Evolutionary conservation across 768 basidiomycete species (phyloP), one percentile per base, ranked within the genome.

Genomic region (Lentinus tigrinus): DNA sequence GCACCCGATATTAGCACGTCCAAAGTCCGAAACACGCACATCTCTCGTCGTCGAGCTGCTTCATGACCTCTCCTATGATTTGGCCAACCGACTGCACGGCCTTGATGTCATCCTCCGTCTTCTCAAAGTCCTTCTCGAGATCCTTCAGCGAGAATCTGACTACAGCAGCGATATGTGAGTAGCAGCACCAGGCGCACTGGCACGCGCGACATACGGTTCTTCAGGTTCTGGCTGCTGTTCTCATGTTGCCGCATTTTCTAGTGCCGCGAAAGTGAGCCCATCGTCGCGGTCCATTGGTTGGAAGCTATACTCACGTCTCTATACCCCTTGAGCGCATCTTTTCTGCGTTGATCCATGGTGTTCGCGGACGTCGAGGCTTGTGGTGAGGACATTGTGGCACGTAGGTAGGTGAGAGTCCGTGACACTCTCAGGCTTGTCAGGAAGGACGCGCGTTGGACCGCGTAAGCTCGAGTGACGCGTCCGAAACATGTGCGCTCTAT

Each of bases 91-190:
- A 95, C 71, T 99, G 97, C 16, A 99, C 88, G 42, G 97, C 97
- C 75, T 98, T 98, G 75, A 99, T 96, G 67, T 99, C 96, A 26
- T 99, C 95, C 74, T 99, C 97, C 0, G 94, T 96, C 81, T 96
- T 95, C 65, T 86, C 92, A 68, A 85, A 98, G 44, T 88, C 89
- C 66, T 89, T 89, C 71, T 95, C 90, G 11, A 98, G 74, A 57
- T 92, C 87, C 70, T 93, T 94, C 64, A 99, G 76, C 11, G 93
- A 91, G 68, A 96, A 88, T 36, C 97, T 86, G 61, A 98, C 95
- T 98, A 14, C 5, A 11, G 63, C 8, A 57, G n/a, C 42, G 8
- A 31, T 49, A 27, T 46, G 48, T 38, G 27, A 37, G 50, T 21
- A 27, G 26, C 6, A 34, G n/a, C 42, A 28, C 21, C 36, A 17